Conservation (phyloP, 225 moss, liverwort and hornwort genomes). For the Anthoceros angustus region DNA sequence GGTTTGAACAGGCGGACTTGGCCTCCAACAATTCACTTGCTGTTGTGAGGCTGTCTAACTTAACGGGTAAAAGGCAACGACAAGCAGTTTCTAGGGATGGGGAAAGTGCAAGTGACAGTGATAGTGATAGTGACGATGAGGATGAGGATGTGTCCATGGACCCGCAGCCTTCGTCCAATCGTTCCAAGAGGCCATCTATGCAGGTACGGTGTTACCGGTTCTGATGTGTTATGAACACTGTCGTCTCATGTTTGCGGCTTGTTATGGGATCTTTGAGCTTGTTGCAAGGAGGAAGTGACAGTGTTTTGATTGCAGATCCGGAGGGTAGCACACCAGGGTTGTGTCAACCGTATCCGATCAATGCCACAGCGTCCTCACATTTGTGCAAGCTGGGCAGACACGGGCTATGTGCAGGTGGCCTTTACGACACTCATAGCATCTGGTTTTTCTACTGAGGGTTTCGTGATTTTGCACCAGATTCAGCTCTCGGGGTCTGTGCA, state of each 20-base stretch:
- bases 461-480: not conserved
- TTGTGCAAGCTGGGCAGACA: conserved; percentile 85
- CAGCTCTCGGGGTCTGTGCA: conserved; percentile 9
- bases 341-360: conserved; percentile 67
- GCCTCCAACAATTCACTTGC: conserved; percentile 53
- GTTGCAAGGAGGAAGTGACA: not conserved
- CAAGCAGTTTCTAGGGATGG: conserved; percentile 51
- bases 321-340: conserved; percentile 80
- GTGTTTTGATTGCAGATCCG: conserved; percentile 25
- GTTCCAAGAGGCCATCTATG: conserved; percentile 45
- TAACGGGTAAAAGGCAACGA: conserved; percentile 47
- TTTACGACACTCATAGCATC: not conserved
- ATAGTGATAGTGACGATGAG: conserved; percentile 59
- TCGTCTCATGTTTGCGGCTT: not conserved
- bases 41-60: conserved; percentile 63
- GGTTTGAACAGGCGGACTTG: conserved; percentile 47
- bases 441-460: too few species aligned
- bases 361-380: conserved; percentile 92
- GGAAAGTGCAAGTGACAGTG: conserved; percentile 41
- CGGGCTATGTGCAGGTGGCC: conserved; percentile 81
- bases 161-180: conserved; percentile 15
- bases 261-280: not conserved
- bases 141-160: conserved; percentile 14
- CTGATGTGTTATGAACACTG: not conserved
- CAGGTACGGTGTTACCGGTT: conserved; percentile 27